Evolutionary conservation across 2,329 filamentous ascomycete species (phyloP).

Genomic region (Ceratocystis huliohia): DNA sequence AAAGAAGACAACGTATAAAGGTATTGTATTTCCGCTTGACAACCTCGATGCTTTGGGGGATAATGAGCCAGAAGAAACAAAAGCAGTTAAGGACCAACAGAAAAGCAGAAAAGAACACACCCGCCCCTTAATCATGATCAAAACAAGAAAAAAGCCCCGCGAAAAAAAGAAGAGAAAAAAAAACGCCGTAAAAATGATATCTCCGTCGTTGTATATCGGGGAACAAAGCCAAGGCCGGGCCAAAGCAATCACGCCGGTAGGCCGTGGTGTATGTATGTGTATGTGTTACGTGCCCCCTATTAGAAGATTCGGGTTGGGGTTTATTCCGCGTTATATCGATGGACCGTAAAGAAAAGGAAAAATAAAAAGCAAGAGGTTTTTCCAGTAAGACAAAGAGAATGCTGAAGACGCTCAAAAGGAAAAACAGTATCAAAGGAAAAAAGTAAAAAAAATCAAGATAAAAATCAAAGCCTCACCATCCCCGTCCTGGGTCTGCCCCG

Average conservation of each 20-base stretch:
- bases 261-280: no score
- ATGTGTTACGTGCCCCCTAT: conserved; percentile 1
- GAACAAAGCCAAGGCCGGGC: not conserved
- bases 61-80: not conserved
- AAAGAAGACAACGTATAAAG: not conserved
- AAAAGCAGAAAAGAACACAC: not conserved
- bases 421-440: not conserved
- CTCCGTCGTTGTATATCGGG: not conserved
- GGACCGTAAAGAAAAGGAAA: conserved; percentile 10
- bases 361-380: not conserved
- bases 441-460: conserved; percentile 1
- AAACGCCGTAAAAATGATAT: not conserved
- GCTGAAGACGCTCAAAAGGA: conserved; percentile 1
- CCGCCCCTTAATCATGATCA: no score
- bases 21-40: not conserved
- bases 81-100: not conserved
- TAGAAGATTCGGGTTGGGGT: not conserved
- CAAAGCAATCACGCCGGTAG: no score
- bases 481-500: no score
- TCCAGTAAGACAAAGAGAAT: not conserved
- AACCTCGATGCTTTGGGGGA: not conserved
- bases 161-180: not conserved
- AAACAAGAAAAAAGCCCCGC: not conserved
- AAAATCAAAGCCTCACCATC: no score
- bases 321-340: conserved; percentile 6